These are phyloP conservation scores for Leccinum pallidistipes DNA, from an alignment of 1,284 basidiomycete species.

Conservation along the genomic window DNA sequence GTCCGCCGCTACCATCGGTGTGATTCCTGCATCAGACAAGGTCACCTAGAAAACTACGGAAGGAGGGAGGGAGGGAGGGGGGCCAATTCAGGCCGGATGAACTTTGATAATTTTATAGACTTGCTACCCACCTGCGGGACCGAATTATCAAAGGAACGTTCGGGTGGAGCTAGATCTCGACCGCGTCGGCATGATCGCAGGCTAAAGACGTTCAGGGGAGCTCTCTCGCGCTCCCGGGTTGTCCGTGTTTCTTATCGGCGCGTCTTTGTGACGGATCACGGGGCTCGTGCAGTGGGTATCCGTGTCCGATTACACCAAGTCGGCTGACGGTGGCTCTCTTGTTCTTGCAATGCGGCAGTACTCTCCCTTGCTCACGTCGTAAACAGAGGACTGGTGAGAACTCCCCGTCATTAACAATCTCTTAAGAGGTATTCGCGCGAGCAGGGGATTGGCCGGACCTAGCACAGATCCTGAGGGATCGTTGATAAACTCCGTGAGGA, in stretches of 20 bases:
- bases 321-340: not conserved
- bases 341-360: not conserved
- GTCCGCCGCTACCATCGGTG: not conserved
- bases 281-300: conserved; percentile 1
- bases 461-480: conserved; percentile 27
- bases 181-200: not conserved
- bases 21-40: not conserved
- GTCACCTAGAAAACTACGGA: not conserved
- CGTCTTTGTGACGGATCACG: conserved; percentile 2
- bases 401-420: not conserved
- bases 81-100: not conserved
- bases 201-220: not conserved
- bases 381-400: conserved; percentile 31
- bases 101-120: conserved; percentile 4
- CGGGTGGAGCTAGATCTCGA: not conserved
- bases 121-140: conserved; percentile 9
- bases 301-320: not conserved
- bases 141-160: conserved; percentile 4
- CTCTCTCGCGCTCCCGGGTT: not conserved
- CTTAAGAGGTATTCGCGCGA: not conserved
- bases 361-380: conserved; percentile 5
- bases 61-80: not conserved
- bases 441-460: conserved; percentile 38
- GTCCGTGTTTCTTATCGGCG: not conserved
- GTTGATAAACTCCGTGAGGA: conserved; percentile 16